Evolutionary conservation across 1,284 basidiomycete species (phyloP).

Genomic region (Trichosporon ovoides): DNA sequence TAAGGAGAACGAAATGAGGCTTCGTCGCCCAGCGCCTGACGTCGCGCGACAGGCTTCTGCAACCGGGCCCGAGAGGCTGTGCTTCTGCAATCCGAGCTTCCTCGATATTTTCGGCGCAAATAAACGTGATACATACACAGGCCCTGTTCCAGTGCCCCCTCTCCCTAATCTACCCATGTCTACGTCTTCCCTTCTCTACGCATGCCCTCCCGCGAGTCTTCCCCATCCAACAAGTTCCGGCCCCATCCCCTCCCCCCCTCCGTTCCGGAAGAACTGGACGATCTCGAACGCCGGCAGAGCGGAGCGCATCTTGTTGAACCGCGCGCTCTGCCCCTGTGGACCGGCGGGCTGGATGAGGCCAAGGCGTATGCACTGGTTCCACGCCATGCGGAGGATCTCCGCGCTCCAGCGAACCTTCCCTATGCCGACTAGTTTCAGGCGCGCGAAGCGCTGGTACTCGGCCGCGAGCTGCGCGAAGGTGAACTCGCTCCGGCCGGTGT

Average conservation of each 20-base stretch:
- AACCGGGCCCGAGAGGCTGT: too few relatives aligned
- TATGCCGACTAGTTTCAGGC: constrained; percentile 46
- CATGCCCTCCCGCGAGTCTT: constrained; percentile 44
- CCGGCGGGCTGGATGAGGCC: constrained; percentile 39
- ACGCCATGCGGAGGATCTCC: constrained; percentile 40
- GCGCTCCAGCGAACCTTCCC: constrained; percentile 44
- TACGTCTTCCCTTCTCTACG: constrained; percentile 13
- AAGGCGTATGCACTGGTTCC: constrained; percentile 34
- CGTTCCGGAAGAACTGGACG: constrained; percentile 45
- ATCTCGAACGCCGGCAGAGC: constrained; percentile 43
- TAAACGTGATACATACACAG: background rate
- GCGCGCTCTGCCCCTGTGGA: constrained; percentile 26
- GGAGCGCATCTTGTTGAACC: constrained; percentile 43
- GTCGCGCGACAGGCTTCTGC: too few relatives aligned
- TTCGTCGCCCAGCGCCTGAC: too few relatives aligned
- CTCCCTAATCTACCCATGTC: too few relatives aligned
- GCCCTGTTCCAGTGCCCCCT: background rate
- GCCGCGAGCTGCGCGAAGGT: constrained; percentile 47
- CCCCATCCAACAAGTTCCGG: constrained; percentile 47
- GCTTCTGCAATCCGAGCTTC: too few relatives aligned
- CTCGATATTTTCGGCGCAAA: too few relatives aligned
- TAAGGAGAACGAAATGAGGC: too few relatives aligned
- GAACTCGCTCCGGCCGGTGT: constrained; percentile 61
- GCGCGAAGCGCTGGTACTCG: constrained; percentile 47
- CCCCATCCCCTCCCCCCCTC: constrained; percentile 38